Conservation (phyloP, 2,329 filamentous ascomycete species). For the Cladosporium sp. region DNA sequence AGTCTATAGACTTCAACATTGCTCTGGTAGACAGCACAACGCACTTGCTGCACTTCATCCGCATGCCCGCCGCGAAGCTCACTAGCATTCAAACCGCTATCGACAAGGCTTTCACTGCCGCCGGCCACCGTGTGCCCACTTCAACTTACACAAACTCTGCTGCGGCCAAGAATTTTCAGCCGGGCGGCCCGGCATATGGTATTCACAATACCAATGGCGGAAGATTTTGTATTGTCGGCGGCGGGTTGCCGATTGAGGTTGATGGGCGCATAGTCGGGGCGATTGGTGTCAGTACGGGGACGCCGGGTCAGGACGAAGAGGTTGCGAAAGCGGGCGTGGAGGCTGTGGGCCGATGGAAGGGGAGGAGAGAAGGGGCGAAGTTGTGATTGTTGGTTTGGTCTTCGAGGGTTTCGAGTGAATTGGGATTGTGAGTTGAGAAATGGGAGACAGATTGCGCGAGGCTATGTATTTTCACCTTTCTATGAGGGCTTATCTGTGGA, state of each 20-base stretch:
- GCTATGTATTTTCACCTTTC: too few species aligned
- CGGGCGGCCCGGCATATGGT: conserved; percentile 47
- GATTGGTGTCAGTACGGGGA: conserved; percentile 50
- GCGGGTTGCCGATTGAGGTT: conserved; percentile 47
- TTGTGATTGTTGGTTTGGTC: conserved; percentile 18
- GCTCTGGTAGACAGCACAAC: conserved; percentile 42
- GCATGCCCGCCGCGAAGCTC: conserved; percentile 45
- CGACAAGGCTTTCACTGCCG: conserved; percentile 54
- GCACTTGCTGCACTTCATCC: conserved; percentile 42
- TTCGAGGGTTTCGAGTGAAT: not conserved
- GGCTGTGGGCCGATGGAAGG: conserved; percentile 36
- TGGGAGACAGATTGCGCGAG: too few species aligned
- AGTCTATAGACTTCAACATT: conserved; percentile 42
- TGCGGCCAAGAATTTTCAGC: conserved; percentile 42
- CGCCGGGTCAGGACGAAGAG: conserved; percentile 49
- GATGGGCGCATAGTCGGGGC: conserved; percentile 48
- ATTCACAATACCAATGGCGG: conserved; percentile 49
- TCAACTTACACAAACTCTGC: conserved; percentile 40
- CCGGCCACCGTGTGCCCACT: conserved; percentile 48
- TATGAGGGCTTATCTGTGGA: too few species aligned
- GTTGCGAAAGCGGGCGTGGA: conserved; percentile 48
- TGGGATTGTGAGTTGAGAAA: not conserved
- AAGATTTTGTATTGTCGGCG: conserved; percentile 49
- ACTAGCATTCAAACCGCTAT: conserved; percentile 58
- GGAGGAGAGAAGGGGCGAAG: conserved; percentile 32